Conservation (phyloP, 352 stramenopile species). For the Pythium rhizo-oryzae region DNA sequence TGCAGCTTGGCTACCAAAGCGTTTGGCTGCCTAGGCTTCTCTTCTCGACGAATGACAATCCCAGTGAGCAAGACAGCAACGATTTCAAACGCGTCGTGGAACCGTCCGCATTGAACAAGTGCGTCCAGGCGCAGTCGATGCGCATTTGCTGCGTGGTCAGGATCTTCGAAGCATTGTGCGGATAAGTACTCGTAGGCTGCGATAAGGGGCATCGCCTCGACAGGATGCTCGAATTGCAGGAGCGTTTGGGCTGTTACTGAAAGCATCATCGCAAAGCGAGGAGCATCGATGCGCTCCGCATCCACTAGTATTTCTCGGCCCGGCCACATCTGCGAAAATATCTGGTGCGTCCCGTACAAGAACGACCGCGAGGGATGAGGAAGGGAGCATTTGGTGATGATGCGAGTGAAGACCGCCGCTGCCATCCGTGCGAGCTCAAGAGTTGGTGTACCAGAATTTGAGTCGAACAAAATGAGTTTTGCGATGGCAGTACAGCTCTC, state of each 20-base stretch:
- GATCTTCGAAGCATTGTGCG: constrained; percentile 44
- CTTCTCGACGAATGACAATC: constrained; percentile 1
- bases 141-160: constrained; percentile 56
- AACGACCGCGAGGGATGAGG: constrained; percentile 61
- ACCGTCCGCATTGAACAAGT: constrained; percentile 52
- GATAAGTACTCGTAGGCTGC: constrained; percentile 55
- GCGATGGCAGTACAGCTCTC: constrained; percentile 52
- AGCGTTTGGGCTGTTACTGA: constrained; percentile 50
- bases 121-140: constrained; percentile 50
- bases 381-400: constrained; percentile 57
- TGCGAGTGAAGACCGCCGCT: constrained; percentile 51
- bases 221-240: constrained; percentile 52
- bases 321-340: constrained; percentile 59
- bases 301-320: constrained; percentile 52
- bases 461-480: constrained; percentile 61
- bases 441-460: constrained; percentile 34
- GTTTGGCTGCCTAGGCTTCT: background rate
- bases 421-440: constrained; percentile 75
- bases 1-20: constrained; percentile 16
- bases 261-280: constrained; percentile 43
- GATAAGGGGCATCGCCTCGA: constrained; percentile 59
- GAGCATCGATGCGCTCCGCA: constrained; percentile 39
- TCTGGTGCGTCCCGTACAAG: constrained; percentile 59
- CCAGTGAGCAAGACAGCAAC: constrained; percentile 36
- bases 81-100: constrained; percentile 49